Base-by-base conservation (phyloP, 2,329 filamentous ascomycete species). In the Alternaria alternata region DNA sequence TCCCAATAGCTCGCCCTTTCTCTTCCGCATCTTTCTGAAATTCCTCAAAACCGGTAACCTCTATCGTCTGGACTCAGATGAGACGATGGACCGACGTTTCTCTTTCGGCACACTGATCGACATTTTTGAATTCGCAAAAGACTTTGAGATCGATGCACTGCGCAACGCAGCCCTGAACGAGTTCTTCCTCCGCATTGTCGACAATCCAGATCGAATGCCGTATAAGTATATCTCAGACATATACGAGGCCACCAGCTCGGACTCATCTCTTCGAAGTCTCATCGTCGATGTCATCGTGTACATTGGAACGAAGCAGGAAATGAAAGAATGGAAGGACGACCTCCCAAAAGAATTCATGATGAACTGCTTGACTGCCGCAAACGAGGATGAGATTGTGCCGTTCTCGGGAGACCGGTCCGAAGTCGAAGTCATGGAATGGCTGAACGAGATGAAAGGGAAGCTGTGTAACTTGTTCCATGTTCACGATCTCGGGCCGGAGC, bases 151-250 rank as follows among this genome's bases (percentile, higher is more conserved):
- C 4, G 11, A 18, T 28, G 4, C 22, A 32, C 7, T 51, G 14
- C 36, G 48, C 16, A 51, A 51, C 28, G 48, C 48, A 8, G 34
- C 22, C 38, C 20, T 51, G n/a, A 22, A 51, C 12, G 48, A 38
- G 9, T 51, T 51, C 22, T 39, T 51, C 22, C 36, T 51, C 9
- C 48, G 48, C 48, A 51, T 51, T 20, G 11, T 24, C 34, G 48
- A 38, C 22, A 12, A 28, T 12, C 48, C 48, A 2, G 34, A 39
- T 24, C 30, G 22, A 9, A 16, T 51, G 1, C 48, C 48, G 16
- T 51, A 51, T 20, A 28, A 20, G 11, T 26, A 38, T 16, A 51
- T 51, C 6, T 39, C 8, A 14, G 34, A 51, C 5, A 39, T 51
- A 26, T 51, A 51, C 22, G n/a, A 20, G 9, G 34, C 32, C 12